Evolutionary conservation across 2,329 filamentous ascomycete species (phyloP), one percentile per base, ranked within the genome.

Genomic region (Fusarium sp.): DNA sequence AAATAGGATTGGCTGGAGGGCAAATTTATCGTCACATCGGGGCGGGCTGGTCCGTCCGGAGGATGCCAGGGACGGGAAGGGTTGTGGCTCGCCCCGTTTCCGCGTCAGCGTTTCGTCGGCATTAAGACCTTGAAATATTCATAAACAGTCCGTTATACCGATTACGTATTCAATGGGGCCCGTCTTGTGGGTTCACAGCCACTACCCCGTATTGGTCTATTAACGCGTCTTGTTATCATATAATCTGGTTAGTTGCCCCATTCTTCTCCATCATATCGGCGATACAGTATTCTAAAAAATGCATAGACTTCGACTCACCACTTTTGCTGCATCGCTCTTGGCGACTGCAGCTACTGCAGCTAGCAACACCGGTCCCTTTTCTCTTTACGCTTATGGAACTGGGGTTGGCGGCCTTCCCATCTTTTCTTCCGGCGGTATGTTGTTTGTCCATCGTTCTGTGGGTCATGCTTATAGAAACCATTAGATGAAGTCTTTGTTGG

Each of bases 301-400:
- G 64, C n/a, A 54, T 11, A 2, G 12, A 8, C 23, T 52, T 28
- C 3, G 18, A 2, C 2, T 59, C 4, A 11, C 35, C 9, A 40
- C 30, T 25, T 21, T 21, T 15, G 28, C 33, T 2, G 3, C 49
- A 2, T 37, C 52, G 4, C 2, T 40, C 16, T 9, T 46, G 4
- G 28, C 16, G 16, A n/a, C 44, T 16, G 16, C 19, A 6, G 38
- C 7, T 16, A 19, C 33, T n/a, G 62, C 52, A 12, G 23, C 52
- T 2, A 37, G 9, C 2, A 28, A 32, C 1, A 6, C 11, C 2
- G 23, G 18, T 3, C 44, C 62, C 0, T 67, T 67, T 19, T 37
- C 64, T 16, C 12, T 67, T 4, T 67, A 30, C 25, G 64, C 64
- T n/a, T 67, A 67, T 32, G 64, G 64, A 7, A 28, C 64, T 15